phyloP scores from a whole-genome alignment of 768 basidiomycete genomes.

The Termitomyces titanicus region DNA sequence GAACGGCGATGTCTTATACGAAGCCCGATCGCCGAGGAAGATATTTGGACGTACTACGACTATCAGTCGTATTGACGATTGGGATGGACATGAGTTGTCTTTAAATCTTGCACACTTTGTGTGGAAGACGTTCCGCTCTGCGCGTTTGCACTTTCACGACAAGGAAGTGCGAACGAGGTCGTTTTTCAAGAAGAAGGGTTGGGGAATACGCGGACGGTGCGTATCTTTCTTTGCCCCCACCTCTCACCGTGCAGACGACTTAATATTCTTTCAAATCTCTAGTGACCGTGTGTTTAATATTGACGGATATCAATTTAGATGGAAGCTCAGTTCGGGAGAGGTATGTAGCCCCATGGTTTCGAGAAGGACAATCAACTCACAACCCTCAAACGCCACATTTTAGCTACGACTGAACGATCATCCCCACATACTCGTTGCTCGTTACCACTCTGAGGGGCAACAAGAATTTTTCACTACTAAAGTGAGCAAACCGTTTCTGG shows the following conservation, averaged over 20 bases:
- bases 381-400: neutral
- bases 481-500: constrained; percentile 18
- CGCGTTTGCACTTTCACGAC: constrained; percentile 14
- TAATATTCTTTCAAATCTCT: neutral
- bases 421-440: constrained; percentile 16
- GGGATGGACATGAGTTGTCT: constrained; percentile 9
- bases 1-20: constrained; percentile 22
- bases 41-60: constrained; percentile 18
- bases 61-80: constrained; percentile 8
- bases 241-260: neutral
- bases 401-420: constrained; percentile 15
- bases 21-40: constrained; percentile 16
- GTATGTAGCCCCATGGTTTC: neutral
- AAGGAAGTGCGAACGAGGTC: constrained; percentile 18
- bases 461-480: constrained; percentile 8
- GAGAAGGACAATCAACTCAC: neutral
- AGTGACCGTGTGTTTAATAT: constrained; percentile 22
- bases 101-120: constrained; percentile 18
- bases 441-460: constrained; percentile 13
- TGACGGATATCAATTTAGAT: constrained; percentile 20
- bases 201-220: constrained; percentile 20
- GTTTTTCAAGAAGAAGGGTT: constrained; percentile 22
- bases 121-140: constrained; percentile 20
- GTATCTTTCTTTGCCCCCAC: neutral
- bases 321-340: constrained; percentile 16